Conservation (phyloP, 2,329 filamentous ascomycete species). For the Sphaerulina vaccinii region DNA sequence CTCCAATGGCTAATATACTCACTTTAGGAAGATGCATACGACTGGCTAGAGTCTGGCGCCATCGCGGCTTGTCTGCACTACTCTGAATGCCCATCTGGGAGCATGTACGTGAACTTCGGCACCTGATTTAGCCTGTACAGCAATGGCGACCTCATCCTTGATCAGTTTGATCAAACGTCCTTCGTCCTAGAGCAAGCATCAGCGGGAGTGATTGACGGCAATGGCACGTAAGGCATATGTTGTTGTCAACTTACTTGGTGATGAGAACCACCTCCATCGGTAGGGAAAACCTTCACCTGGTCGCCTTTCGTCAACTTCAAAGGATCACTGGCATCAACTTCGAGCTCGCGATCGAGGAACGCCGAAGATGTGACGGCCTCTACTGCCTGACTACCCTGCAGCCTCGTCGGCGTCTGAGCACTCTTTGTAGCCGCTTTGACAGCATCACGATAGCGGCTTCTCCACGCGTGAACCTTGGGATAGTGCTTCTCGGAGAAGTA, state of each 20-base stretch:
- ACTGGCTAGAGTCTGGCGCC: conserved; percentile 31
- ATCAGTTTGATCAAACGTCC: conserved; percentile 57
- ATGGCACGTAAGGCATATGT: background rate
- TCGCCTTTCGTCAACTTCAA: conserved; percentile 55
- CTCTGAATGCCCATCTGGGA: conserved; percentile 59
- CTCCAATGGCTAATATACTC: too few relatives aligned
- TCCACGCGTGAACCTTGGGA: conserved; percentile 64
- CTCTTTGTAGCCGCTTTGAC: conserved; percentile 45
- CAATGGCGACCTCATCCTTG: conserved; percentile 58
- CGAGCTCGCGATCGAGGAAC: conserved; percentile 48
- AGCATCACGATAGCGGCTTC: conserved; percentile 58
- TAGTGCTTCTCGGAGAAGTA: conserved; percentile 54
- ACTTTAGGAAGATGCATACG: background rate
- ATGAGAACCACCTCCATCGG: conserved; percentile 58
- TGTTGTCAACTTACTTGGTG: conserved; percentile 32
- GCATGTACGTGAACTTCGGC: conserved; percentile 57
- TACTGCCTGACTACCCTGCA: conserved; percentile 58
- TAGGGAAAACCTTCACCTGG: conserved; percentile 59
- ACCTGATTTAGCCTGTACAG: conserved; percentile 46
- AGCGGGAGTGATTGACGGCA: too few relatives aligned
- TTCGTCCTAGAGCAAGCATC: conserved; percentile 43
- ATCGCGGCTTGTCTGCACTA: conserved; percentile 36
- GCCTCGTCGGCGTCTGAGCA: conserved; percentile 42
- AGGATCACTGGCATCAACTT: conserved; percentile 54
- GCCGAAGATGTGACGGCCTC: conserved; percentile 46